Evolutionary conservation across 768 basidiomycete species (phyloP), one percentile per base, ranked within the genome.

Genomic region (Hygrocybe punicea): DNA sequence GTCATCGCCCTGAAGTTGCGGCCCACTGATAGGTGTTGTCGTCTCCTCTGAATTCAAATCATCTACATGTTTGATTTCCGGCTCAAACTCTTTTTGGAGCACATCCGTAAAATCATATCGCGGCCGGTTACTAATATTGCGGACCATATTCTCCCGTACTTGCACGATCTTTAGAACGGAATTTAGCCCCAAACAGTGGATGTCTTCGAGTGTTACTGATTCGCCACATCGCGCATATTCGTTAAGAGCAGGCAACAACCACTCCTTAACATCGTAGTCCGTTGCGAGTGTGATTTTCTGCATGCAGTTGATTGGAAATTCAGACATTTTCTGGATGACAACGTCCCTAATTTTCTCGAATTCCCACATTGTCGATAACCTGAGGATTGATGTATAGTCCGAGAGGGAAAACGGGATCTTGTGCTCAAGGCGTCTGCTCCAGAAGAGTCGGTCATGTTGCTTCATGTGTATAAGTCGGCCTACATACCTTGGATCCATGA

Each of bases 311-410:
- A 68, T 45, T 4, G 47, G 35, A n/a, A n/a, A n/a, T n/a, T n/a
- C n/a, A 21, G 39, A 51, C 13, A 77, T 55, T 5, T 62, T 55
- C 13, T 62, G 4, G 17, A 70, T 66, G 10, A 72, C 72, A 25
- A 62, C 57, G 11, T 55, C 49, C 29, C 70, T 62, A 39, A 72
- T 53, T 16, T 62, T 52, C 19, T 63, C 64, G 52, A 75, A 72
- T 39, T 72, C 67, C 58, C 69, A 73, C n/a, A n/a, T n/a, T 35
- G 59, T 66, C n/a, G n/a, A n/a, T n/a, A n/a, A n/a, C n/a, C n/a
- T n/a, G n/a, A n/a, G n/a, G n/a, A n/a, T n/a, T n/a, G n/a, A 66
- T 65, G 9, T 74, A 64, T 49, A 75, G 68, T 29, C 67, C 68
- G 46, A 76, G 69, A 44, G 75, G 63, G 36, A n/a, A 37, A 9